These are phyloP conservation scores for Trametes versicolor DNA, from an alignment of 1,284 basidiomycete genomes.

Conservation along the genomic window DNA sequence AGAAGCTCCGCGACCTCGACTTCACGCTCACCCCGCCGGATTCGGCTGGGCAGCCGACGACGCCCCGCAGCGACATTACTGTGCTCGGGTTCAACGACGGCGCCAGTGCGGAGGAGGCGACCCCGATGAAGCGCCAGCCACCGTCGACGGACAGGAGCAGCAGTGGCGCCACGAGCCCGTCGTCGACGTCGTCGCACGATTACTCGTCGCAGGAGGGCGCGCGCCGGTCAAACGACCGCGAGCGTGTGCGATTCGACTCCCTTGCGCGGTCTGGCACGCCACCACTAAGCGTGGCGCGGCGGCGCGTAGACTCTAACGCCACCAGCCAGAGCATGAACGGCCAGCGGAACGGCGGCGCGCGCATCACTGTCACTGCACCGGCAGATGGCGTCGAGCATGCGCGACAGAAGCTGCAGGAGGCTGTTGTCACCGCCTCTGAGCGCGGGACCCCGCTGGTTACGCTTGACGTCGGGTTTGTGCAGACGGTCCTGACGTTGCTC, in stretches of 20 bases:
- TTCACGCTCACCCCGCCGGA: slow-evolving; percentile 35
- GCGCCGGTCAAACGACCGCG: slow-evolving; percentile 24
- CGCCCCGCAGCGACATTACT: slow-evolving; percentile 42
- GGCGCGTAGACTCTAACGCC: slow-evolving; percentile 37
- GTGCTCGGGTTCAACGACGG: slow-evolving; percentile 30
- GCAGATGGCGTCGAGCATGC: slow-evolving; percentile 55
- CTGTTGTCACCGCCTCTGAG: slow-evolving; percentile 71
- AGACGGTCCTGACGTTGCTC: slow-evolving; percentile 75
- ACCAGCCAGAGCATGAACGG: slow-evolving; percentile 26
- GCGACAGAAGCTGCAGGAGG: slow-evolving; percentile 63
- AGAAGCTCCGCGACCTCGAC: slow-evolving; percentile 45
- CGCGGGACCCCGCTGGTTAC: slow-evolving; percentile 71
- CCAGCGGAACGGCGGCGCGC: slow-evolving; percentile 33
- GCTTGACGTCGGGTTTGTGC: slow-evolving; percentile 80
- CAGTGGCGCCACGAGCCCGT: slow-evolving; percentile 28
- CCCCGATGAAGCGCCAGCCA: slow-evolving; percentile 34
- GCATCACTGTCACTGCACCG: slow-evolving; percentile 59
- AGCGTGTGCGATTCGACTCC: slow-evolving; percentile 21
- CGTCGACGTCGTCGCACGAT: slow-evolving; percentile 29
- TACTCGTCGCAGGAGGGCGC: slow-evolving; percentile 25
- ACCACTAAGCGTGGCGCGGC: slow-evolving; percentile 16
- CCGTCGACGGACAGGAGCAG: slow-evolving; percentile 20
- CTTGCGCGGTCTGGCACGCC: slow-evolving; percentile 25
- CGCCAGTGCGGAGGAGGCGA: slow-evolving; percentile 26
- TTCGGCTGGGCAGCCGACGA: slow-evolving; percentile 30